Base-by-base conservation (phyloP, 345 rosid species). In the Ceriops decandra region DNA sequence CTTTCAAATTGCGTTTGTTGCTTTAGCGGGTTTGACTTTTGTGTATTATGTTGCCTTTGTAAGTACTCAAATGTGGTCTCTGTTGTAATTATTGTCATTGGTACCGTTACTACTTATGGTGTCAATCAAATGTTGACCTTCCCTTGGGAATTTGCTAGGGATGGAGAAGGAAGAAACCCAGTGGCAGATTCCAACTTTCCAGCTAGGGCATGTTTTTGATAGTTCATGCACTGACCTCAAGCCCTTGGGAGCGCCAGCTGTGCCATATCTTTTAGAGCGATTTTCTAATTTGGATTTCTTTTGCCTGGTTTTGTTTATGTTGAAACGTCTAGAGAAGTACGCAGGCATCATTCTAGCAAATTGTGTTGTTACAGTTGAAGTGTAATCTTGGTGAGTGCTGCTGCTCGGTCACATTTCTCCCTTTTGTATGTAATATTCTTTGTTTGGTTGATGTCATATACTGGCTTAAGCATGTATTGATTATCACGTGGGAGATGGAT, bases 11-110 rank as follows among this genome's bases (percentile, higher is more conserved):
- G 95, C 86, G 60, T 93, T 93, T 64, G 73, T 89, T 68, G 68
- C 77, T 74, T 85, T 91, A n/a, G 95, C 96, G 6, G 97, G 92
- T 62, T 81, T 93, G 82, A 89, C 98, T 66, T 85, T 93, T n/a
- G 77, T 92, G 66, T 95, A 85, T 75, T 95, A 95, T 69, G 83
- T 83, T 16, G 87, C 95, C 68, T 95, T 92, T 64, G 97, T 95
- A 84, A 92, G 96, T 84, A 59, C 31, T 27, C 6, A 1, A 8
- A 20, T 30, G 6, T 64, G 28, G 49, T 56, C 20, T 13, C 8
- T 47, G 4, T 11, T 28, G 53, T 27, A 27, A n/a, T 36, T 62
- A 24, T 10, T 21, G 36, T 21, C 52, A n/a, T 22, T 27, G 4
- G 59, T 21, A 56, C 3, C 4, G 1, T 42, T 16, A 10, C 22